These are phyloP conservation scores for Mortierella sp. DNA, from an alignment of 371 early-diverging fungal genomes.

Conservation along the genomic window DNA sequence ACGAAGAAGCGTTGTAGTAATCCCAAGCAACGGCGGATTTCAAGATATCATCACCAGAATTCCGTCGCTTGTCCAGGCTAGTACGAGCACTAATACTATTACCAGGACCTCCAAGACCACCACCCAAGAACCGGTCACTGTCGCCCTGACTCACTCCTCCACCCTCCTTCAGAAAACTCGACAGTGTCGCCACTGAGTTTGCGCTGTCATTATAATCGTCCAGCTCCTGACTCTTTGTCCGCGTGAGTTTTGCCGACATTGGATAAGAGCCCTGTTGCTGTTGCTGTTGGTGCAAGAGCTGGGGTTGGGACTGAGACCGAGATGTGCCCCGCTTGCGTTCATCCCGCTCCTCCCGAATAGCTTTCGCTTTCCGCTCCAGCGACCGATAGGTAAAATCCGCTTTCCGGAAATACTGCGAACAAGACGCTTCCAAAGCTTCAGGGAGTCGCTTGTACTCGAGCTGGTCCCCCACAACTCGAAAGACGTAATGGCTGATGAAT, in stretches of 20 bases:
- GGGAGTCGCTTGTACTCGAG: conserved; percentile 44
- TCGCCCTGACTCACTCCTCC: not conserved
- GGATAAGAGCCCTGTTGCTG: not conserved
- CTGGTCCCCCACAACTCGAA: conserved; percentile 32
- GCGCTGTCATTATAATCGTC: not conserved
- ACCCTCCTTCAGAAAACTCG: conserved; percentile 8
- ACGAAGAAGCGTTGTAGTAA: not conserved
- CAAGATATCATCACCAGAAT: conserved; percentile 20
- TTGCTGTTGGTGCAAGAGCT: not conserved
- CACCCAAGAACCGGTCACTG: not conserved
- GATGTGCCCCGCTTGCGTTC: not conserved
- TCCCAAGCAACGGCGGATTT: conserved; percentile 41
- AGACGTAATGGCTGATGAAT: conserved; percentile 46
- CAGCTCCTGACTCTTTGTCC: not conserved
- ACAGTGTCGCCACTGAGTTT: not conserved
- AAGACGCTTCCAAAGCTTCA: conserved; percentile 20
- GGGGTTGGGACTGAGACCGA: conserved; percentile 8
- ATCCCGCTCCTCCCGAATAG: conserved; percentile 23
- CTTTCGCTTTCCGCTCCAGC: conserved; percentile 40
- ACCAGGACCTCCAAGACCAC: not conserved
- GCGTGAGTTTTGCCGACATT: not conserved
- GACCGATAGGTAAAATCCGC: conserved; percentile 38
- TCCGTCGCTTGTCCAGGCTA: not conserved
- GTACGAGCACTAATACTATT: too few relatives aligned
- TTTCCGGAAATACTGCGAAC: conserved; percentile 43